A percentile compares a stretch with the other conserved stretches of the same genome.
These are phyloP conservation scores for Aspergillus japonicus DNA, from an alignment of 2,329 filamentous ascomycete genomes.

Conservation along the genomic window DNA sequence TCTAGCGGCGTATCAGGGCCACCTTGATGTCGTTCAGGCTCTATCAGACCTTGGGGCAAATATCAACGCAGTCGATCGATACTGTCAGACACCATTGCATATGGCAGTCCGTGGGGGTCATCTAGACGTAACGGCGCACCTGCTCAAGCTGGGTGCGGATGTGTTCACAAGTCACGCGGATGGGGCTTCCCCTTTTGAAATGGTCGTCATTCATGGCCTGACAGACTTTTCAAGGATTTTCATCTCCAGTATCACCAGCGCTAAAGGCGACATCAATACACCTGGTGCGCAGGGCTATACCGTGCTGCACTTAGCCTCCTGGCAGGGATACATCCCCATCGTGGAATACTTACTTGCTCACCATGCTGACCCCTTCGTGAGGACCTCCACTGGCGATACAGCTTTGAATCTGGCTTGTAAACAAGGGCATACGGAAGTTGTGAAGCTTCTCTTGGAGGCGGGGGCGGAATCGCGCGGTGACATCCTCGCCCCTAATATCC, in stretches of 20 bases:
- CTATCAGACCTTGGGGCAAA: constrained; percentile 2
- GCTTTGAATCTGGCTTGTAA: neutral
- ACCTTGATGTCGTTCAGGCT: neutral
- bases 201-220: neutral
- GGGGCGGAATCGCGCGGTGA: neutral
- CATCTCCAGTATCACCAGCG: neutral
- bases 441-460: neutral
- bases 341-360: neutral
- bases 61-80: neutral
- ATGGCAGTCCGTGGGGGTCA: neutral
- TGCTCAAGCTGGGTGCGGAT: neutral
- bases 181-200: neutral
- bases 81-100: neutral
- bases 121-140: neutral
- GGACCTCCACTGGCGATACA: neutral
- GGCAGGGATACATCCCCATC: neutral
- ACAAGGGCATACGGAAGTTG: neutral
- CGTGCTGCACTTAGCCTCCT: neutral
- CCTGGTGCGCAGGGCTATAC: neutral
- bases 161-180: neutral
- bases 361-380: neutral
- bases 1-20: neutral
- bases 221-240: neutral
- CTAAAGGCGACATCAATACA: neutral
- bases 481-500: neutral